Conservation (phyloP, 208 protist genomes). For the Leishmania amazonensis region DNA sequence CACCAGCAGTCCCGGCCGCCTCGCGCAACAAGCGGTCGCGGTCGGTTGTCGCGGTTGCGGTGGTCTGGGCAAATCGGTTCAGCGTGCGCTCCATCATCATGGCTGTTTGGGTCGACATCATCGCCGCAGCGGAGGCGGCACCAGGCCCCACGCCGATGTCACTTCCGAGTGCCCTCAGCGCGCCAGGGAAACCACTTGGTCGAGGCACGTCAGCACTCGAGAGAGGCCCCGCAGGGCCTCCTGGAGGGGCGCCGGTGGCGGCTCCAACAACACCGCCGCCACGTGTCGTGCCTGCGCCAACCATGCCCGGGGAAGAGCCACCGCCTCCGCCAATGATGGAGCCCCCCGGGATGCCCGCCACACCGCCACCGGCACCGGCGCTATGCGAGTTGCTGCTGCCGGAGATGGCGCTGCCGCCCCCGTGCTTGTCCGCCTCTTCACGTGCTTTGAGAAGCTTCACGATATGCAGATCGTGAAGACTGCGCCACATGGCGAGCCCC, state of each 20-base stretch:
- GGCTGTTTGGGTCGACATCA: constrained; percentile 29
- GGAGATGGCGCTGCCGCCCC: neutral
- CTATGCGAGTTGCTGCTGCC: neutral
- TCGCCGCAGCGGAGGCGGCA: constrained; percentile 17
- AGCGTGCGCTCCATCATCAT: constrained; percentile 34
- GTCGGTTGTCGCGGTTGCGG: constrained; percentile 3
- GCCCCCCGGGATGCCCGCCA: neutral
- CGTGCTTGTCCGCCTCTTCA: constrained; percentile 8
- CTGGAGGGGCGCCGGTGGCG: neutral
- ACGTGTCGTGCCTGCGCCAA: neutral
- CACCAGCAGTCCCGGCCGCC: constrained; percentile 1
- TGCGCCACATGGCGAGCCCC: constrained; percentile 55
- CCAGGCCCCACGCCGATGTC: constrained; percentile 7
- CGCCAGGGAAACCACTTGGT: constrained; percentile 12
- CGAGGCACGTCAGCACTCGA: neutral
- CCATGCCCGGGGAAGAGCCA: neutral
- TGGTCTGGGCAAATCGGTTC: constrained; percentile 30
- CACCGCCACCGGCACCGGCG: neutral
- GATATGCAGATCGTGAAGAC: constrained; percentile 58
- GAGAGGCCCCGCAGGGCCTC: neutral
- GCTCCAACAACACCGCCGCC: neutral
- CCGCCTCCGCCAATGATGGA: neutral
- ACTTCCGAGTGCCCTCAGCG: constrained; percentile 4
- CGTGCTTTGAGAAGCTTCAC: constrained; percentile 47
- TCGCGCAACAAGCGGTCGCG: constrained; percentile 24